A percentile compares a stretch with the other conserved stretches of the same genome.
Conservation (phyloP, 169 alveolate genomes). For the Fabrea salina region DNA sequence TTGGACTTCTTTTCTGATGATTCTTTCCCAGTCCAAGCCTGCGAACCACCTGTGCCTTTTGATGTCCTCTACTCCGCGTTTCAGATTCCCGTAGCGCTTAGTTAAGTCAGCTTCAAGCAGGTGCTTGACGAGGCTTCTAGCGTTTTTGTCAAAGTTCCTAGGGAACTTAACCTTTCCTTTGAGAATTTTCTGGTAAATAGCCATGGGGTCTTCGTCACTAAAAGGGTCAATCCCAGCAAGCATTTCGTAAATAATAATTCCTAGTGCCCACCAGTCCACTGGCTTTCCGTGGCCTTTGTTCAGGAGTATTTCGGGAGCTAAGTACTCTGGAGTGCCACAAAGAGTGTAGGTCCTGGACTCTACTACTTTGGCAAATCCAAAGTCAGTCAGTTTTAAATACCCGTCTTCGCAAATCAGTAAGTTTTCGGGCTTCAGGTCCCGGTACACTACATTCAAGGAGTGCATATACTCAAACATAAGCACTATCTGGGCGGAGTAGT, state of each 20-base stretch:
- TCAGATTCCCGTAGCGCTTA: slow-evolving; percentile 83
- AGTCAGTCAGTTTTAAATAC: slow-evolving; percentile 73
- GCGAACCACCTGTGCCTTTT: slow-evolving; percentile 84
- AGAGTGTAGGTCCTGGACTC: slow-evolving; percentile 73
- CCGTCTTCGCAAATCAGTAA: slow-evolving; percentile 63
- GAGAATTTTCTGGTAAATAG: slow-evolving; percentile 94
- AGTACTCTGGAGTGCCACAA: slow-evolving; percentile 78
- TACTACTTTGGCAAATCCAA: slow-evolving; percentile 70
- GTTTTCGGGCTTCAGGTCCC: slow-evolving; percentile 72
- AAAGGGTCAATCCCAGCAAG: slow-evolving; percentile 98
- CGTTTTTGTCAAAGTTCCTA: slow-evolving; percentile 86
- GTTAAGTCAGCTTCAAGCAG: slow-evolving; percentile 84
- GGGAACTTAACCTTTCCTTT: slow-evolving; percentile 95
- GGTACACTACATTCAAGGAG: slow-evolving; percentile 54
- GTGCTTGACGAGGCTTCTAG: slow-evolving; percentile 84
- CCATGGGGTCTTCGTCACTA: slow-evolving; percentile 96
- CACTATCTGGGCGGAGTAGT: slow-evolving; percentile 28
- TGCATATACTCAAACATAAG: slow-evolving; percentile 32
- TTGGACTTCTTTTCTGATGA: slow-evolving; percentile 41
- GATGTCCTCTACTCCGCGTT: slow-evolving; percentile 87
- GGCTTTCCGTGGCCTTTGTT: slow-evolving; percentile 77
- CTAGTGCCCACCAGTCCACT: slow-evolving; percentile 84
- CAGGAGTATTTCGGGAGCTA: slow-evolving; percentile 76
- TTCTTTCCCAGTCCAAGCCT: slow-evolving; percentile 68
- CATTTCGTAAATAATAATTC: slow-evolving; percentile 94